Percentiles rank a stretch among this genome's conserved stretches.
Evolutionary conservation across 148 eudicot species (phyloP).

Genomic region (Fagopyrum tataricum): DNA sequence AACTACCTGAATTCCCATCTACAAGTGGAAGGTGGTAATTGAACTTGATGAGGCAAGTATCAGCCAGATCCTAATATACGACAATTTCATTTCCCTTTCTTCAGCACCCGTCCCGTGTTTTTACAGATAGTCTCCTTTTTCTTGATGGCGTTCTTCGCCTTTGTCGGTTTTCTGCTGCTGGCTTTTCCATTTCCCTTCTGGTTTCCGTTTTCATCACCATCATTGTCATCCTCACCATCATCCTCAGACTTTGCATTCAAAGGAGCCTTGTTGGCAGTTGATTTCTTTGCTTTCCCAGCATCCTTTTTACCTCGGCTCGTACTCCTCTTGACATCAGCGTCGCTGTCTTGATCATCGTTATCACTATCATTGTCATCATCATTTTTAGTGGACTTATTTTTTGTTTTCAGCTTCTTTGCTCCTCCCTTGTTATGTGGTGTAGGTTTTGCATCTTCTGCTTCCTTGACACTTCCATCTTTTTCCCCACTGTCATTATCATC

Average conservation of each 20-base stretch:
- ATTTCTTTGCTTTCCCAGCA: slow-evolving; percentile 14
- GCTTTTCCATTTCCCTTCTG: slow-evolving; percentile 17
- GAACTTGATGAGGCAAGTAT: neutral
- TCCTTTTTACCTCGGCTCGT: slow-evolving; percentile 20
- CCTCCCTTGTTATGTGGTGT: slow-evolving; percentile 9
- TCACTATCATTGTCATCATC: slow-evolving; percentile 19
- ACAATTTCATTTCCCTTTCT: slow-evolving; percentile 23
- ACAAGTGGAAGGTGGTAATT: neutral
- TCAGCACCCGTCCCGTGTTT: slow-evolving; percentile 20
- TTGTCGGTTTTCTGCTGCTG: slow-evolving; percentile 12
- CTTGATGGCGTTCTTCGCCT: slow-evolving; percentile 15
- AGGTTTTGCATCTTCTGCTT: slow-evolving; percentile 21
- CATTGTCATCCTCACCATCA: slow-evolving; percentile 17
- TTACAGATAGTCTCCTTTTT: slow-evolving; percentile 9
- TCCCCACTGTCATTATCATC: slow-evolving; percentile 22
- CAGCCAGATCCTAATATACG: neutral
- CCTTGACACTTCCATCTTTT: slow-evolving; percentile 26
- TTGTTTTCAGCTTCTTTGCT: slow-evolving; percentile 24
- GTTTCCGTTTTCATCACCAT: slow-evolving; percentile 8
- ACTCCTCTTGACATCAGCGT: slow-evolving; percentile 1
- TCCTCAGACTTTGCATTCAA: slow-evolving; percentile 9
- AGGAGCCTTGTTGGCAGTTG: slow-evolving; percentile 27
- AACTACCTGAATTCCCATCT: slow-evolving; percentile 1
- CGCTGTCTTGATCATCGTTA: slow-evolving; percentile 16
- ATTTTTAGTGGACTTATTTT: slow-evolving; percentile 18